Conservation (phyloP, 2,329 filamentous ascomycete species). For the Blastomyces emzantsi region DNA sequence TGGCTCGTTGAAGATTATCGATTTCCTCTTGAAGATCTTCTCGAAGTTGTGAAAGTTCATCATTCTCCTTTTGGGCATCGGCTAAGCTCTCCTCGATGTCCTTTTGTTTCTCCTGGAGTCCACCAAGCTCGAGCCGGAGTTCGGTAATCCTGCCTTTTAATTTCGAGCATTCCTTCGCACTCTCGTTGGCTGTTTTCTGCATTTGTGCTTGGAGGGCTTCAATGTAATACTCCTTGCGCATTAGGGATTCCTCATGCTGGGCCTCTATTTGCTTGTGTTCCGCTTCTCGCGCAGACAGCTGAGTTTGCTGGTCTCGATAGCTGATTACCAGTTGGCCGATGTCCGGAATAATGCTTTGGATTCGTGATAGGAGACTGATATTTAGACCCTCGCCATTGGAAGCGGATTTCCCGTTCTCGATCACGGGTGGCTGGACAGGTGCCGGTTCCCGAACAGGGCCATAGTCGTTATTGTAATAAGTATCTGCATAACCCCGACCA, state of each 20-base stretch:
- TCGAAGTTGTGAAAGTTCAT: constrained; percentile 38
- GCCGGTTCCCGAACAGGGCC: constrained; percentile 26
- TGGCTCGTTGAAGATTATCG: constrained; percentile 29
- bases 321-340: constrained; percentile 36
- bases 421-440: constrained; percentile 17
- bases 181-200: constrained; percentile 41
- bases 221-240: constrained; percentile 47
- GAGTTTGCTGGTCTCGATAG: constrained; percentile 44
- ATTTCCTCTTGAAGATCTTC: constrained; percentile 37
- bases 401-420: constrained; percentile 27
- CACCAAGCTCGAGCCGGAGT: constrained; percentile 43
- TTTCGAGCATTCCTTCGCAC: constrained; percentile 40
- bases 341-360: constrained; percentile 41
- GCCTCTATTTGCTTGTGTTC: constrained; percentile 41
- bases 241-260: constrained; percentile 44
- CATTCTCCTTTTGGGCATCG: constrained; percentile 37
- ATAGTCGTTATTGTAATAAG: constrained; percentile 23
- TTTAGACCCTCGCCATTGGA: constrained; percentile 24
- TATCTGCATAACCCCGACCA: constrained; percentile 25
- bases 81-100: constrained; percentile 42
- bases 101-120: constrained; percentile 45
- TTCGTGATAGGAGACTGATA: constrained; percentile 35
- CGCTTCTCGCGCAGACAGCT: constrained; percentile 42
- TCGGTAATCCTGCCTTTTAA: constrained; percentile 39
- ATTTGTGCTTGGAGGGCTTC: constrained; percentile 44